Base-by-base conservation (phyloP, 2,329 filamentous ascomycete species). In the Claviceps sp. region DNA sequence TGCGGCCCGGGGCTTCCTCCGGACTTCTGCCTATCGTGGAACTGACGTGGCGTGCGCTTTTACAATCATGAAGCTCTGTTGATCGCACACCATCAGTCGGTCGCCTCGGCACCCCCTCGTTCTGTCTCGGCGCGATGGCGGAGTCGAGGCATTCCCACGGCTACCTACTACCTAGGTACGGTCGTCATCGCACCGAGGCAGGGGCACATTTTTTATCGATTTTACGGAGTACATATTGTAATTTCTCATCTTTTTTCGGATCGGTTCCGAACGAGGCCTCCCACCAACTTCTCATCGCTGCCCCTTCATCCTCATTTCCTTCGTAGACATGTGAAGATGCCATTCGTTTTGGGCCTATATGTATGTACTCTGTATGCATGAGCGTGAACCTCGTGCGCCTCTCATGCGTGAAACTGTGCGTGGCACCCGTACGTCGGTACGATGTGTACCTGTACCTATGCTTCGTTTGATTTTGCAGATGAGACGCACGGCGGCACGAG, bases 261-360 rank as follows among this genome's bases (percentile, higher is more conserved):
- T 55, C 50, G 53, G 42, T 52, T 37, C 53, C 53, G 53, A 53
- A 44, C 50, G 47, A 50, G 53, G 52, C 49, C 48, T 54, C 48
- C 52, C 46, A 50, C 22, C 42, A 44, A 22, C 30, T 34, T 34
- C 30, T 34, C 26, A 43, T 13, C 8, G 4, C 20, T 2, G 14
- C 7, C n/a, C 38, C 20, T 9, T 14, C 41, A 43, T 13, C 9
- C 20, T 20, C 20, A 22, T 20, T 9, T 41, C 16, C 7, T 7
- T 18, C n/a, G 40, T 18, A 8, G 14, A 18, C 40, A 41, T 41
- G 16, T 18, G 16, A 18, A 41, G 8, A 41, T 41, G 8, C 40
- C 14, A 18, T 41, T n/a, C 40, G 7, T 3, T 18, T 18, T 9
- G 7, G 40, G 8, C 40, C 26, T 30, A 11, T 1, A 34, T 34